Evolutionary conservation across 2,329 filamentous ascomycete genomes (phyloP).

Genomic region (Phoma sp.): DNA sequence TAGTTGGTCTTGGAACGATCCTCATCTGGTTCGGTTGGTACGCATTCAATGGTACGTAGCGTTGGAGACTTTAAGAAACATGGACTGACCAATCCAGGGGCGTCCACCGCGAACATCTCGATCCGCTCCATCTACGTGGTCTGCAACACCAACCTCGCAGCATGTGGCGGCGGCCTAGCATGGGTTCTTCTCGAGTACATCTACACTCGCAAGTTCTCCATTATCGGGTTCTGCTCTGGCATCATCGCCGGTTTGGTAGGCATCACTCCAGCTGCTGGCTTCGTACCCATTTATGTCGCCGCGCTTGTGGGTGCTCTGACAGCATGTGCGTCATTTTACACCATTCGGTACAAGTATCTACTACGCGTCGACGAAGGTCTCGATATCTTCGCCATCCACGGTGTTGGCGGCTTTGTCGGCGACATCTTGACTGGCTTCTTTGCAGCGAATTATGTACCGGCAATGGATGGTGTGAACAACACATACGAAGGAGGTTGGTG

Average conservation of each 20-base stretch:
- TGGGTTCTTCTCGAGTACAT: constrained; percentile 63
- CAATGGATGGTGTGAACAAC: constrained; percentile 59
- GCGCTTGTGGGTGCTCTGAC: constrained; percentile 62
- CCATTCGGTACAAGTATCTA: constrained; percentile 57
- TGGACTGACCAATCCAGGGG: constrained; percentile 18
- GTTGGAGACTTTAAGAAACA: neutral
- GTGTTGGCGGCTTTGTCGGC: constrained; percentile 64
- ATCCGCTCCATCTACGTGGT: constrained; percentile 62
- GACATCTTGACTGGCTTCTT: constrained; percentile 65
- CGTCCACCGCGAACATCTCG: constrained; percentile 57
- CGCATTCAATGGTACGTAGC: constrained; percentile 50
- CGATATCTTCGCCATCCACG: constrained; percentile 67
- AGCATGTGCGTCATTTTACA: constrained; percentile 55
- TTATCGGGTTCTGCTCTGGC: constrained; percentile 61
- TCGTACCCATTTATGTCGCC: constrained; percentile 59
- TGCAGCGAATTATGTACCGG: constrained; percentile 57
- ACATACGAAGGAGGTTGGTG: constrained; percentile 58
- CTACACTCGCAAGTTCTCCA: constrained; percentile 56
- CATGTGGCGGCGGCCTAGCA: constrained; percentile 60
- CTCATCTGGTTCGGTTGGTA: constrained; percentile 55
- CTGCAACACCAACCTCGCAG: constrained; percentile 66
- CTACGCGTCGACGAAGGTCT: constrained; percentile 64
- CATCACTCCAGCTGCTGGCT: constrained; percentile 65
- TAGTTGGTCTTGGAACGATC: constrained; percentile 75
- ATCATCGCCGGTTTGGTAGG: constrained; percentile 64